Conservation (phyloP, 2,329 filamentous ascomycete species). For the Apiospora koreana region DNA sequence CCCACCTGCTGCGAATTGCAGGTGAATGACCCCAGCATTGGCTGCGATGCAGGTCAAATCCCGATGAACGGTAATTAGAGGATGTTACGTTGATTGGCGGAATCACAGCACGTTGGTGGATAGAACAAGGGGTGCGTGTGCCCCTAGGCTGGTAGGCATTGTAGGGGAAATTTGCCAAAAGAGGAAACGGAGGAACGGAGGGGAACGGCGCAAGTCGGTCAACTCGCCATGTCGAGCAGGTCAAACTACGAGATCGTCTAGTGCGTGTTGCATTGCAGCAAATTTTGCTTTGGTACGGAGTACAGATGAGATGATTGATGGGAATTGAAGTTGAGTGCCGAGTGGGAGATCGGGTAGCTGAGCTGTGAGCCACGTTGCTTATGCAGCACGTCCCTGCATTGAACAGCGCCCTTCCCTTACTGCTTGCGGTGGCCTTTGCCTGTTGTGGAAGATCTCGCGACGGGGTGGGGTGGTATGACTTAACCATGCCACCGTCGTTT, state of each 20-base stretch:
- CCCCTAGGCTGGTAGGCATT: not conserved
- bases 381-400: not conserved
- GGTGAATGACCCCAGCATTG: not conserved
- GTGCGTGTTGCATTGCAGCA: not conserved
- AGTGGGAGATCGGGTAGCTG: not conserved
- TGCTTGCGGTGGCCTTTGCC: not conserved
- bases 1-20: not conserved
- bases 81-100: not conserved
- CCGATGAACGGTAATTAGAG: not conserved
- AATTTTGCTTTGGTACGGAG: not conserved
- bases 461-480: not conserved
- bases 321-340: slow-evolving; percentile 1
- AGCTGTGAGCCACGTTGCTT: not conserved
- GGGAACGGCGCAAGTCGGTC: not conserved
- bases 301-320: slow-evolving; percentile 1
- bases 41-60: not conserved
- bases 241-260: not conserved
- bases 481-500: not conserved
- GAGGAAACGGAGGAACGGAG: not conserved
- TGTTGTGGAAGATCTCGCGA: not conserved
- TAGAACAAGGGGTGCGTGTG: not conserved
- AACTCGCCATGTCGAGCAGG: not conserved
- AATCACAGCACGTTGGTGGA: not conserved
- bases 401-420: not conserved
- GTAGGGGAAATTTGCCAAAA: not conserved